These are phyloP conservation scores for Astraeus odoratus DNA, from an alignment of 768 basidiomycete species.

Conservation along the genomic window DNA sequence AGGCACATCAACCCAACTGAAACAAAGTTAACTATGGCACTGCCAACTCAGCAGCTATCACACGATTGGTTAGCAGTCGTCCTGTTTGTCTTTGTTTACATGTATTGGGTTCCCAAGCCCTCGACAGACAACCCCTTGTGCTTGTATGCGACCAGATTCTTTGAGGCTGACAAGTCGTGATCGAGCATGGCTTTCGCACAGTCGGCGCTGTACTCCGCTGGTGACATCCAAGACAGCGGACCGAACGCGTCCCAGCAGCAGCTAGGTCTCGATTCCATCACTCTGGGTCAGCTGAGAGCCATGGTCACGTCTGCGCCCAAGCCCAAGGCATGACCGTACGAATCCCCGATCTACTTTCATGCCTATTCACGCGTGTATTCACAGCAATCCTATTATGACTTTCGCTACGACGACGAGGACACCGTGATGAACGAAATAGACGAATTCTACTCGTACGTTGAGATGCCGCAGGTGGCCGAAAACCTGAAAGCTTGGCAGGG, in stretches of 20 bases:
- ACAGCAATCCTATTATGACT: conserved; percentile 86
- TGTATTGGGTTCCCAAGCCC: conserved; percentile 21
- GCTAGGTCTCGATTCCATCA: conserved; percentile 62
- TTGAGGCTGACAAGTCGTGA: too few relatives aligned
- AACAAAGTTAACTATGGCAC: conserved; percentile 7
- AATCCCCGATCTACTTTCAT: conserved; percentile 6
- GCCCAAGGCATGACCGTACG: conserved; percentile 52
- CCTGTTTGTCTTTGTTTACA: conserved; percentile 15
- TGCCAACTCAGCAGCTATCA: conserved; percentile 7
- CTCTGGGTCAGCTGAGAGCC: conserved; percentile 72
- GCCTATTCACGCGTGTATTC: conserved; percentile 17
- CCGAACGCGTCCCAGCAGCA: conserved; percentile 27
- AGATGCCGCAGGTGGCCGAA: conserved; percentile 86
- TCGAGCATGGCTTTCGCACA: conserved; percentile 30
- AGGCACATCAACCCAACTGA: background rate
- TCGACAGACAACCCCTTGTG: conserved; percentile 18
- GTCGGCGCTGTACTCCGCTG: conserved; percentile 17
- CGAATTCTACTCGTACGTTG: conserved; percentile 96
- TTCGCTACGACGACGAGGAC: conserved; percentile 93
- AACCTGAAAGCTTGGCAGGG: conserved; percentile 85
- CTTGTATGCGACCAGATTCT: too few relatives aligned
- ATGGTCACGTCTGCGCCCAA: conserved; percentile 65
- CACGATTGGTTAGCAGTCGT: background rate
- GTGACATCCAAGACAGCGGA: conserved; percentile 28
- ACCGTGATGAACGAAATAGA: conserved; percentile 94